Evolutionary conservation across 2,329 filamentous ascomycete genomes (phyloP), one percentile per base, ranked within the genome.

Genomic region (Leptographium wingfieldii): DNA sequence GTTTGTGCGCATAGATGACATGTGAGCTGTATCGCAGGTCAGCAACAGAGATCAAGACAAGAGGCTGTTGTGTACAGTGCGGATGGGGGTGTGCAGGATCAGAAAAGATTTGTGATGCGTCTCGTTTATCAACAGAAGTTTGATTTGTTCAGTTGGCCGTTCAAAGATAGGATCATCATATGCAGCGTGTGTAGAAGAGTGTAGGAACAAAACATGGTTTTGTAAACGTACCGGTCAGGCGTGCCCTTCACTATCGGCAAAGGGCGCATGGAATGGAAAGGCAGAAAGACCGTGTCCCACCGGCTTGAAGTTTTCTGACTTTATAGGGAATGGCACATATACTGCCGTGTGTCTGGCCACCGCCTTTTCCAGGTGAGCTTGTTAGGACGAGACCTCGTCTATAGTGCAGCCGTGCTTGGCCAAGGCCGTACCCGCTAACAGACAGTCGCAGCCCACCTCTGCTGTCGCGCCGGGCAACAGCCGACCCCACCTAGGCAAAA

Each of bases 141-240:
- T 73, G 82, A 64, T 67, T 73, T 82, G 14, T 60, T 84, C 79
- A 79, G 81, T 81, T 82, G 81, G 81, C 80, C 80, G 81, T 84
- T 84, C 80, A 74, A 76, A 80, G 74, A 69, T 66, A 74, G 70
- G 74, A 72, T 84, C 80, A 84, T 84, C 80, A 82, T 73, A 19
- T 22, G 52, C 52, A 19, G 25, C 10, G 22, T 25, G 48, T 5
- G 46, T 9, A 12, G n/a, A 3, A 25, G 25, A 3, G n/a, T 11
- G 48, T 48, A 25, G 19, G 11, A 29, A 27, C n/a, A 27, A 25
- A 29, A 27, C n/a, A 27, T 3, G 2, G 7, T 25, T 29, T 9
- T 3, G n/a, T 27, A 10, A 25, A 5, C 48, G 7, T 51, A 14
- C 10, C 12, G 12, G 12, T 51, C 2, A 3, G 12, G 4, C 4